phyloP scores from a whole-genome alignment of 768 basidiomycete species.

The Trametes punicea region DNA sequence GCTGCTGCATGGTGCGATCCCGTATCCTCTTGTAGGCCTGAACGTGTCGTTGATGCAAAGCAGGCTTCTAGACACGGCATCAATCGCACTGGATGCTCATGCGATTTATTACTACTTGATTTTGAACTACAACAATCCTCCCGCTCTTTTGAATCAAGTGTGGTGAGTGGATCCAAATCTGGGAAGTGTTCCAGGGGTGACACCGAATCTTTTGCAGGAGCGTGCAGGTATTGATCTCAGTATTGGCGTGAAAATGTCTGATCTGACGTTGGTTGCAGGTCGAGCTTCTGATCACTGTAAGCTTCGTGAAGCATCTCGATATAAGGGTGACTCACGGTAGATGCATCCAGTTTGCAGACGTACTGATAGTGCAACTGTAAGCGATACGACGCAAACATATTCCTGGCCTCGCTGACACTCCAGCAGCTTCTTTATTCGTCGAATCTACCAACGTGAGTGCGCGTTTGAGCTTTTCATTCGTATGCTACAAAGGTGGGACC shows the following conservation, averaged over 20 bases:
- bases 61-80: constrained; percentile 6
- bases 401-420: background rate
- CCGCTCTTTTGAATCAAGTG: constrained; percentile 2
- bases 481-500: no score
- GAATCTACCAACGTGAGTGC: constrained; percentile 1
- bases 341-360: background rate
- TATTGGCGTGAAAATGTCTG: no score
- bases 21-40: background rate
- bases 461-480: background rate
- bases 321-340: no score
- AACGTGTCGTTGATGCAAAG: no score
- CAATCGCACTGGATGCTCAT: constrained; percentile 9
- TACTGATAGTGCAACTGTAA: background rate
- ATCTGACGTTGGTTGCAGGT: background rate
- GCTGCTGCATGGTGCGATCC: background rate
- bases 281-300: background rate
- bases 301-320: no score
- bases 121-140: constrained; percentile 12
- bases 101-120: constrained; percentile 16
- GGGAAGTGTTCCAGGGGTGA: no score
- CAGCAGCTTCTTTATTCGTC: constrained; percentile 1
- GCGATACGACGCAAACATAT: background rate
- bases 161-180: background rate
- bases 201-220: background rate
- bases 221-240: background rate